Evolutionary conservation across 2,329 filamentous ascomycete genomes (phyloP).

Genomic region (Teratosphaeria destructans): DNA sequence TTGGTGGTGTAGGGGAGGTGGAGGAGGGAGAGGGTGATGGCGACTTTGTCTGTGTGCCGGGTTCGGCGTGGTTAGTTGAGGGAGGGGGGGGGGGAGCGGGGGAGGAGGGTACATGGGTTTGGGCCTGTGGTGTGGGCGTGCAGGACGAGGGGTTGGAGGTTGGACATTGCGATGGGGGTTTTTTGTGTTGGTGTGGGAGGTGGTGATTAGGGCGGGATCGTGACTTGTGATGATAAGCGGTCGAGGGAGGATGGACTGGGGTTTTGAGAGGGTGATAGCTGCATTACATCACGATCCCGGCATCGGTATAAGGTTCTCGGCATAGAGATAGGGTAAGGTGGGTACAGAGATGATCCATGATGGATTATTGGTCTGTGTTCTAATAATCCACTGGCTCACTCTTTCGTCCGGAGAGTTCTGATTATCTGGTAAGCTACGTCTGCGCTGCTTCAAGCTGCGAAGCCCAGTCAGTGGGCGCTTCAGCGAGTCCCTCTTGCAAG

Average conservation of each 20-base stretch:
- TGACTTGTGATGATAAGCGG: too few relatives aligned
- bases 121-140: slow-evolving; percentile 33
- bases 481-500: neutral
- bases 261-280: neutral
- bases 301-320: neutral
- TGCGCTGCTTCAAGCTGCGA: neutral
- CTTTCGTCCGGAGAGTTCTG: too few relatives aligned
- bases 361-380: neutral
- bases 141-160: slow-evolving; percentile 27
- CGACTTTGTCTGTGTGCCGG: slow-evolving; percentile 26
- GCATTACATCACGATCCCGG: neutral
- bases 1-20: slow-evolving; percentile 32
- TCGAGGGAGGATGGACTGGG: neutral
- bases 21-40: slow-evolving; percentile 32
- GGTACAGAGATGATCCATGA: neutral
- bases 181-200: neutral
- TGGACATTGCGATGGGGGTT: slow-evolving; percentile 3
- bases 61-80: neutral
- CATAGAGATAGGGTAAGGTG: neutral
- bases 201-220: too few relatives aligned
- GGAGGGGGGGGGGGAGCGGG: neutral
- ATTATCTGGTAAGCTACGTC: neutral
- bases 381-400: neutral
- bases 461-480: neutral
- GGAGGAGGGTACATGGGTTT: slow-evolving; percentile 25